These are phyloP conservation scores for Cyamopsis tetragonoloba DNA, from an alignment of 306 rosid genomes.

Conservation along the genomic window DNA sequence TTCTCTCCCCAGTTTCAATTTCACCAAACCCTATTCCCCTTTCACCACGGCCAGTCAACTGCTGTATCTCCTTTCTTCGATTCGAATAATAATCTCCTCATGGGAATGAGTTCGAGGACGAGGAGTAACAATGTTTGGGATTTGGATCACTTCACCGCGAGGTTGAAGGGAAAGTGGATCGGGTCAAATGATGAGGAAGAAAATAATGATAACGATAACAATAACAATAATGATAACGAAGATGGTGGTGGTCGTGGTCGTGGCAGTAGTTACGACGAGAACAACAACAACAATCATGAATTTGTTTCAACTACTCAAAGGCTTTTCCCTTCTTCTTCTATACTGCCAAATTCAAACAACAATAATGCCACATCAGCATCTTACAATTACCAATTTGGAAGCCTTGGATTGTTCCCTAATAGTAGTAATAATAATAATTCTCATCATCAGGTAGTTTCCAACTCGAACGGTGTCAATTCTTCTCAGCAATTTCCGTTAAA, in stretches of 20 bases:
- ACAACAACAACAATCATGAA: too few relatives aligned
- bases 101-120: too few relatives aligned
- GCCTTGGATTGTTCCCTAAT: conserved; percentile 48
- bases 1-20: conserved; percentile 46
- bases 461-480: conserved; percentile 16
- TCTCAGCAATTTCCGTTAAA: conserved; percentile 23
- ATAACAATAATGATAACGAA: too few relatives aligned
- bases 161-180: conserved; percentile 63
- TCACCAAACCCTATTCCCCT: conserved; percentile 37
- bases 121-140: too few relatives aligned
- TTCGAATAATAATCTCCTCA: too few relatives aligned
- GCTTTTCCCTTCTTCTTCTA: too few relatives aligned
- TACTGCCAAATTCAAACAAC: too few relatives aligned
- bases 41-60: conserved; percentile 28
- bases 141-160: too few relatives aligned
- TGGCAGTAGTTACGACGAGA: too few relatives aligned
- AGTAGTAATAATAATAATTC: too few relatives aligned
- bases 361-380: conserved; percentile 39
- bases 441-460: conserved; percentile 39
- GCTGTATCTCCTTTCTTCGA: conserved; percentile 30
- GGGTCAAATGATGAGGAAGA: conserved; percentile 34
- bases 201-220: too few relatives aligned
- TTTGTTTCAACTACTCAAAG: conserved; percentile 54
- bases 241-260: conserved; percentile 19
- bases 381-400: conserved; percentile 67